Percentiles rank a stretch among this genome's conserved stretches.
Evolutionary conservation across 345 rosid genomes (phyloP).

Genomic region (Barbarea vulgaris): DNA sequence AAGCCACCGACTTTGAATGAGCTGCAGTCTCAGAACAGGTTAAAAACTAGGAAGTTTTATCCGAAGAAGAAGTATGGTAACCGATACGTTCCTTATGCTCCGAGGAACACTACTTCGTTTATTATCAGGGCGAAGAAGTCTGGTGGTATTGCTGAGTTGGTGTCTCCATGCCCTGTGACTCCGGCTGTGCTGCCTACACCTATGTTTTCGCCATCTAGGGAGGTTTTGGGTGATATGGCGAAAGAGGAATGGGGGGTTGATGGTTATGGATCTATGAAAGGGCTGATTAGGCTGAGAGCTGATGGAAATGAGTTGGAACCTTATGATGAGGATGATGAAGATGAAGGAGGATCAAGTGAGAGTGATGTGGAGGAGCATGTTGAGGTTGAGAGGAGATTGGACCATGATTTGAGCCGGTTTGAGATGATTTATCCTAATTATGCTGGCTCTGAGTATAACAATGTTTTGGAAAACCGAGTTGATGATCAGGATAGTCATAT

Average conservation of each 20-base stretch:
- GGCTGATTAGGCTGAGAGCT: conserved; percentile 81
- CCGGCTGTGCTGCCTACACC: conserved; percentile 91
- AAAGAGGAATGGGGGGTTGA: conserved; percentile 99
- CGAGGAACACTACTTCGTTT: conserved; percentile 85
- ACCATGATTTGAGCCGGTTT: conserved; percentile 95
- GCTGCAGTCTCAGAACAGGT: conserved; percentile 73
- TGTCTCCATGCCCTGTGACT: conserved; percentile 93
- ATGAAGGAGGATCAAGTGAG: conserved; percentile 88
- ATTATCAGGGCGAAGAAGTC: conserved; percentile 87
- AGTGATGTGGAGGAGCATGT: conserved; percentile 98
- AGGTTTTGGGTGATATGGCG: conserved; percentile 91
- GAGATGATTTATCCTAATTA: conserved; percentile 92
- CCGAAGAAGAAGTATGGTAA: conserved; percentile 64
- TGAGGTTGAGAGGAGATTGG: conserved; percentile 90
- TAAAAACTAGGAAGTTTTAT: conserved; percentile 75
- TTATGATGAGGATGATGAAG: conserved; percentile 86
- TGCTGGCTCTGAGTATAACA: conserved; percentile 60
- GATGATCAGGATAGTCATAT: conserved; percentile 97
- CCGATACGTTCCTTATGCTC: conserved; percentile 89
- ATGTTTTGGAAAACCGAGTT: conserved; percentile 85
- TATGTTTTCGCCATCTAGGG: conserved; percentile 77
- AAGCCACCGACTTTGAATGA: conserved; percentile 84
- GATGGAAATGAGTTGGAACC: conserved; percentile 58
- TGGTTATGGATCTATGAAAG: conserved; percentile 99
- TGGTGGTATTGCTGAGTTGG: conserved; percentile 91